Base-by-base conservation (phyloP, 176 grass and related monocot genomes). In the Carex pumila region DNA sequence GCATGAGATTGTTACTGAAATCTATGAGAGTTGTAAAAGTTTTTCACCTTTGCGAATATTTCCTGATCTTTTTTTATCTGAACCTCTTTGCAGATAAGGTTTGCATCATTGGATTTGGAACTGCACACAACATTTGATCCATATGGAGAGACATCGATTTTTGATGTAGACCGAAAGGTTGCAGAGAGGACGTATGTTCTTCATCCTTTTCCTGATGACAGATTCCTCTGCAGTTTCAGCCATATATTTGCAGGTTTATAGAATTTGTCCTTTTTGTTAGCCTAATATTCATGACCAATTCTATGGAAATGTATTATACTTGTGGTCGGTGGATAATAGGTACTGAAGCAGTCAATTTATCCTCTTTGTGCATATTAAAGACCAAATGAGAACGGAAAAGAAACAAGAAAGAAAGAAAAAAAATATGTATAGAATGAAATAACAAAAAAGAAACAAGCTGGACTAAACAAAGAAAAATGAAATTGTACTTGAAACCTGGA, bases 171-270 rank as follows among this genome's bases (percentile, higher is more conserved):
- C 63, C 89, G 65, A 86, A 98, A 80, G 85, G 89, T 98, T 81
- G 91, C 90, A 81, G 88, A 88, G 61, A 84, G 60, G 74, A 98
- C 95, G 18, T 88, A 93, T 87, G 88, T 98, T 89, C 88, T 95
- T 81, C 89, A 89, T 89, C 87, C 89, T 90, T 86, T 98, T 36
- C 89, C 89, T 3, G 92, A 95, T 49, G 95, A 98, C 83, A 94
- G 59, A 90, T 98, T 93, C 86, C 88, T 98, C 53, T 95, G 95
- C 85, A 80, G 95, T 89, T 98, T 98, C 39, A 93, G 84, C 87
- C 95, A 98, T 86, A 98, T 98, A 79, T 98, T 98, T 91, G 88
- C 95, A 90, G 95, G 95, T 98, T 83, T 57, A 15, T 78, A 6
- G 57, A 70, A n/a, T n/a, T 43, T 3, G 4, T 10, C 63, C 12